These are phyloP conservation scores for Cercospora sp. DNA, from an alignment of 2,329 filamentous ascomycete species.

Conservation along the genomic window DNA sequence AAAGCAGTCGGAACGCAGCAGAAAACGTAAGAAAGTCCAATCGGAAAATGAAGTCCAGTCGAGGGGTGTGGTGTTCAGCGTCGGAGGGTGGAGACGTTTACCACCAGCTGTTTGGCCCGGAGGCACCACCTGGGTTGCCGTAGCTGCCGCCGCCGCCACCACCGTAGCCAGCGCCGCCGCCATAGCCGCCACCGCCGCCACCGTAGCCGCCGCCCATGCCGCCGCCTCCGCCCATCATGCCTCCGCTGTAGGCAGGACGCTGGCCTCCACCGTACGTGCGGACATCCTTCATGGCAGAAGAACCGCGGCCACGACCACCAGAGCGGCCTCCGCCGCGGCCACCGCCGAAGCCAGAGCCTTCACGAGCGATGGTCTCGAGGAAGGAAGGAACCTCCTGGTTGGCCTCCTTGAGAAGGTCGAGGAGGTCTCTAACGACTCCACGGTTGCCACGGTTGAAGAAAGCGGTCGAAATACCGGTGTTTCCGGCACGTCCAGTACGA, in stretches of 20 bases:
- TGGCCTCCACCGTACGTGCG: conserved; percentile 57
- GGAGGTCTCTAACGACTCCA: conserved; percentile 91
- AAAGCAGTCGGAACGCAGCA: conserved; percentile 24
- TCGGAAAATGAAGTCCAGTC: conserved; percentile 18
- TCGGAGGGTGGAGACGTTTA: conserved; percentile 20
- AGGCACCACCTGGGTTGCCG: conserved; percentile 29
- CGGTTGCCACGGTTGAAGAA: conserved; percentile 99
- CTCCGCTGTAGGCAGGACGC: conserved; percentile 63
- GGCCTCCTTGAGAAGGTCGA: conserved; percentile 97
- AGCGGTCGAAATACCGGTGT: conserved; percentile 95
- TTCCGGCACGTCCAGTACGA: conserved; percentile 99
- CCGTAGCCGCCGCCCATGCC: conserved; percentile 54
- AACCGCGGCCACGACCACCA: conserved; percentile 72
- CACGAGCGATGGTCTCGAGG: conserved; percentile 95
- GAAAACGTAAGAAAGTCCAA: conserved; percentile 14
- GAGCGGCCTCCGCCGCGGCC: conserved; percentile 59
- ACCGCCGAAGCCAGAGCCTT: conserved; percentile 77
- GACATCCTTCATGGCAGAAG: conserved; percentile 77
- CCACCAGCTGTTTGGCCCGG: conserved; percentile 32
- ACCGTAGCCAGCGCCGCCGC: conserved; percentile 55
- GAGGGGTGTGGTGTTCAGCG: conserved; percentile 12
- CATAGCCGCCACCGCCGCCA: conserved; percentile 50
- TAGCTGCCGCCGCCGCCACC: conserved; percentile 48
- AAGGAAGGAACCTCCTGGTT: conserved; percentile 95
- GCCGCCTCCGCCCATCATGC: conserved; percentile 52